Evolutionary conservation across 2,329 filamentous ascomycete species (phyloP), one percentile per base, ranked within the genome.

Genomic region (Thermoascus crustaceus): DNA sequence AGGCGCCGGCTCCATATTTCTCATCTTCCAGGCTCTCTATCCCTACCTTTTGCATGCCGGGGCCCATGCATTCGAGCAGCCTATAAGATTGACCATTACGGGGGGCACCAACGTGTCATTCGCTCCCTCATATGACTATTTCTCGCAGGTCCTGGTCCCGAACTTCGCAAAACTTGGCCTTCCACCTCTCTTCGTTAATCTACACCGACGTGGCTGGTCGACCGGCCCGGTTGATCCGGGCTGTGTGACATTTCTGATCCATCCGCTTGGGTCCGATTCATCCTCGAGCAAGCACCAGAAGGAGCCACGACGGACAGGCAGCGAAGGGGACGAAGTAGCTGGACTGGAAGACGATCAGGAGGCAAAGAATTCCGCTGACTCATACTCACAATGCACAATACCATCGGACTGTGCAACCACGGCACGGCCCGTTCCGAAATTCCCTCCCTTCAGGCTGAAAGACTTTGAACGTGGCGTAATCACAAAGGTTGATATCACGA

Each of bases 91-190:
- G 6, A 61, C 51, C 2, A 65, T 79, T 22, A 68, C 58, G 6
- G 76, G 76, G 4, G 75, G 75, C 5, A 79, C 75, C 0, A 78
- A 78, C 44, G 69, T 73, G 2, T 68, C 68, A 1, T 64, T 60
- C 20, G 69, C 71, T 1, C 73, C 73, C 5, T 73, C 70, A 2
- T 67, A 64, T 47, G 75, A 79, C 32, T 78, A 78, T 45, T 56
- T 74, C 7, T 41, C 55, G 2, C 68, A 76, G 46, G 73, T 78
- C 3, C 60, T 79, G 4, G 47, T 72, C 2, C 75, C 75, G 0
- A 72, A 69, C 38, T 64, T 78, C 14, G 41, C 56, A 2, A 56
- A 50, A 19, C 60, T 78, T 21, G 72, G 73, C 4, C 55, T 77
- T 9, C 69, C 71, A 2, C 44, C 39, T 3, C 61, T 77, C 26